Conservation (phyloP, 2,329 filamentous ascomycete species). For the Pyrenophora tritici-repentis region DNA sequence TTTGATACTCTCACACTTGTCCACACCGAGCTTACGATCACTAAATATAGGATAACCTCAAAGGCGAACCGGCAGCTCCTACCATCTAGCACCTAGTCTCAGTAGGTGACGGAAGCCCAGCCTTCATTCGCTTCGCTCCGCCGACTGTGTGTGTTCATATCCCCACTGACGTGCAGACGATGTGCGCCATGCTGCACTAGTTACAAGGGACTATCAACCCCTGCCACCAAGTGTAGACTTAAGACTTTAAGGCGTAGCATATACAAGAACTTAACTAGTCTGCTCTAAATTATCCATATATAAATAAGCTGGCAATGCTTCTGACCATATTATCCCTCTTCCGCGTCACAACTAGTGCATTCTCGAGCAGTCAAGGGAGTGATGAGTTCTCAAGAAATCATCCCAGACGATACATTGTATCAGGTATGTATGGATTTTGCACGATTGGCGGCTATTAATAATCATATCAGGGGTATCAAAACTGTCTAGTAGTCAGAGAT, state of each 20-base stretch:
- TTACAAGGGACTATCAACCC: too few relatives aligned
- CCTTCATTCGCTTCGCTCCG: background rate
- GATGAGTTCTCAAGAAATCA: constrained; percentile 2
- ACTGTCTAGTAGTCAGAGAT: background rate
- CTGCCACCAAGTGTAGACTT: background rate
- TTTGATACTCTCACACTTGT: too few relatives aligned
- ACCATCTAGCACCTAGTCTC: too few relatives aligned
- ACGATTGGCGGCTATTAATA: background rate
- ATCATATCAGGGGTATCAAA: background rate
- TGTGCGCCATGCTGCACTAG: background rate
- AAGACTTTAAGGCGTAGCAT: background rate
- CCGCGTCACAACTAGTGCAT: background rate
- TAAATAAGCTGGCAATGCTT: background rate
- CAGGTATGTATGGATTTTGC: background rate
- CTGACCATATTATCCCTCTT: background rate
- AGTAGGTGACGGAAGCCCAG: too few relatives aligned
- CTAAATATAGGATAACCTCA: too few relatives aligned
- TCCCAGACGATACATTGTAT: constrained; percentile 2
- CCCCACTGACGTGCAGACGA: background rate
- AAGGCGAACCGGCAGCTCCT: too few relatives aligned
- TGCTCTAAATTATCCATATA: too few relatives aligned
- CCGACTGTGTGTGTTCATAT: background rate
- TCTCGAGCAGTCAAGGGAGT: background rate
- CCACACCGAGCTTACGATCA: too few relatives aligned
- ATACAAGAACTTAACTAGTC: background rate